phyloP scores from a whole-genome alignment of 2,329 filamentous ascomycete species.

The Apiospora sp. region DNA sequence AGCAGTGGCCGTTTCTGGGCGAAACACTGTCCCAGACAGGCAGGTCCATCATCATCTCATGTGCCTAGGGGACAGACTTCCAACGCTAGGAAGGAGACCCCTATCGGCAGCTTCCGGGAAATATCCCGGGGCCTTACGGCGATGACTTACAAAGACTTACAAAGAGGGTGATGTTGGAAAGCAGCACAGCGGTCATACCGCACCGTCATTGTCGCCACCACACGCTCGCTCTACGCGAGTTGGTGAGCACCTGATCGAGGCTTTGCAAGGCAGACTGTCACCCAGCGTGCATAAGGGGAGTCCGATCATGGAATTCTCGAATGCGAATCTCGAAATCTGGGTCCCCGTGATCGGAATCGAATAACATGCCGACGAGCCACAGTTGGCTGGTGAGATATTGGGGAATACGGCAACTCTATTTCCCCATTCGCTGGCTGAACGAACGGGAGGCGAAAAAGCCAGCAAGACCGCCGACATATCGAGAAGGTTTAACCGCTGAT shows the following conservation, averaged over 20 bases:
- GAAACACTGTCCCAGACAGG: neutral
- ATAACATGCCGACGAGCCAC: neutral
- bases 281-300: neutral
- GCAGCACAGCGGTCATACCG: neutral
- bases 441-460: constrained; percentile 26
- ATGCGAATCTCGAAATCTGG: constrained; percentile 4
- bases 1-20: neutral
- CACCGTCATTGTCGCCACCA: neutral
- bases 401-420: neutral
- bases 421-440: constrained; percentile 21
- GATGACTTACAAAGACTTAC: neutral
- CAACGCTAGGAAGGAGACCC: neutral
- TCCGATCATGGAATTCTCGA: neutral
- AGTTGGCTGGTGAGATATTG: neutral
- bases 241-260: neutral
- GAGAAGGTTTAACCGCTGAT: constrained; percentile 7
- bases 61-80: too few species aligned
- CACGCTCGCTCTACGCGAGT: neutral
- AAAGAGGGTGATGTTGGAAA: neutral
- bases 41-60: neutral
- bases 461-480: neutral
- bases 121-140: neutral
- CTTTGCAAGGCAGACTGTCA: constrained; percentile 2
- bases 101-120: neutral
- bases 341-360: neutral